Base-by-base conservation (phyloP, 768 basidiomycete genomes). In the Auricularia sp. region DNA sequence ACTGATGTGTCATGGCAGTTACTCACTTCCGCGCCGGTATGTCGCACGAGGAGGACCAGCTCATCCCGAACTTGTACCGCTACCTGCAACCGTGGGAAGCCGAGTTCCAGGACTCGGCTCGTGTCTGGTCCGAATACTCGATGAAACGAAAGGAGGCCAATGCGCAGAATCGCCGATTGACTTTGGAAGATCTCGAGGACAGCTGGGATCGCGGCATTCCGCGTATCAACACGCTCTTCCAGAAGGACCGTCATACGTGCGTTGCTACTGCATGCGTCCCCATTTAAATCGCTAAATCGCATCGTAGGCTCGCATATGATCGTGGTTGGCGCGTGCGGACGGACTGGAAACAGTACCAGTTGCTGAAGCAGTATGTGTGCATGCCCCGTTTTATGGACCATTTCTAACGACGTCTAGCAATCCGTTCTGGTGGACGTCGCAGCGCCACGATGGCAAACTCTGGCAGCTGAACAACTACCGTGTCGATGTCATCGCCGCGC, bases 121-220 rank as follows among this genome's bases (percentile, higher is more conserved):
- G 97, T 70, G 97, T 99, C 47, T 99, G 97, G 97, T 92, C 89
- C 0, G 97, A 99, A 75, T 99, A 99, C 74, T 95, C 96, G 0
- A 91, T 98, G 93, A 99, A 98, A 81, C 81, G 97, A 70, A 98
- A 98, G 75, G 97, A 99, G 73, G 97, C 97, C n/a, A 97, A 94
- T 68, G 96, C 97, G 1, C 93, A 97, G 74, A 98, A 98, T 77
- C 88, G 96, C 64, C 88, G 97, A 16, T 81, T 99, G 63, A 99
- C 97, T 1, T 80, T 99, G 21, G 97, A 99, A 74, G 97, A 98
- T 80, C 82, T 98, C 34, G 97, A 98, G 74, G 95, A 99, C 72
- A 93, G 90, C 70, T 98, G 96, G 96, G 96, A 98, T 76, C 88
- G 95, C 68, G 94, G 95, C 77, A 97, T 98, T 72, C 95, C 95